These are phyloP conservation scores for Speleostelium caveatum DNA, from an alignment of 78 protist species.

Conservation along the genomic window DNA sequence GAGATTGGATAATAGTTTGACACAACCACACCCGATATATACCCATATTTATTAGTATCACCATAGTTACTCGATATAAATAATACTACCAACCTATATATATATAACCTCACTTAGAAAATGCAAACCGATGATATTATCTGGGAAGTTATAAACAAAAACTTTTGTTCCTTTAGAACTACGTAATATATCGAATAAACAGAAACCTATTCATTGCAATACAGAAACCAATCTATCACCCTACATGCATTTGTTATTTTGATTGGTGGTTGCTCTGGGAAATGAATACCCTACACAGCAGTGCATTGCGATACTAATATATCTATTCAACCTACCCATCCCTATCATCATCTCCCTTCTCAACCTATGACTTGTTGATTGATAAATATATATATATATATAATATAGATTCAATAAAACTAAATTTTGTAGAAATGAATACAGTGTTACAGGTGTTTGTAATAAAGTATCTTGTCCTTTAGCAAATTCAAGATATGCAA, in stretches of 20 bases:
- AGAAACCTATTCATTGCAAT: too few relatives aligned
- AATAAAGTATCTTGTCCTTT: conserved; percentile 96
- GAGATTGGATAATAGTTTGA: too few relatives aligned
- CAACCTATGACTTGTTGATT: too few relatives aligned
- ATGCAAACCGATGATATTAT: conserved; percentile 93
- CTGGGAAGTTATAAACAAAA: conserved; percentile 90
- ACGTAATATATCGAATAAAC: conserved; percentile 57
- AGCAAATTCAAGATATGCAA: conserved; percentile 96
- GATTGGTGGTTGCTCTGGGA: neutral
- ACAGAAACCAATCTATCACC: neutral
- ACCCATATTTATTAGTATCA: too few relatives aligned
- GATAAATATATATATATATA: neutral
- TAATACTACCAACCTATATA: conserved; percentile 13
- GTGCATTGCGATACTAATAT: too few relatives aligned
- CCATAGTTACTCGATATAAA: too few relatives aligned
- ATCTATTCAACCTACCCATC: too few relatives aligned
- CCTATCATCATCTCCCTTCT: too few relatives aligned
- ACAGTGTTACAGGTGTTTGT: conserved; percentile 97
- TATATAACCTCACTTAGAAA: conserved; percentile 20
- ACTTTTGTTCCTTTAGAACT: conserved; percentile 90
- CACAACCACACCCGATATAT: too few relatives aligned
- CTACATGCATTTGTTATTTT: neutral
- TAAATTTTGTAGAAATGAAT: conserved; percentile 95
- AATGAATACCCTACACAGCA: too few relatives aligned
- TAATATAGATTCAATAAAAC: conserved; percentile 81